A percentile compares a stretch with the other conserved stretches of the same genome.
Evolutionary conservation across 805 yeast species (phyloP).

Genomic region (Helenozyma rhizophorensis): DNA sequence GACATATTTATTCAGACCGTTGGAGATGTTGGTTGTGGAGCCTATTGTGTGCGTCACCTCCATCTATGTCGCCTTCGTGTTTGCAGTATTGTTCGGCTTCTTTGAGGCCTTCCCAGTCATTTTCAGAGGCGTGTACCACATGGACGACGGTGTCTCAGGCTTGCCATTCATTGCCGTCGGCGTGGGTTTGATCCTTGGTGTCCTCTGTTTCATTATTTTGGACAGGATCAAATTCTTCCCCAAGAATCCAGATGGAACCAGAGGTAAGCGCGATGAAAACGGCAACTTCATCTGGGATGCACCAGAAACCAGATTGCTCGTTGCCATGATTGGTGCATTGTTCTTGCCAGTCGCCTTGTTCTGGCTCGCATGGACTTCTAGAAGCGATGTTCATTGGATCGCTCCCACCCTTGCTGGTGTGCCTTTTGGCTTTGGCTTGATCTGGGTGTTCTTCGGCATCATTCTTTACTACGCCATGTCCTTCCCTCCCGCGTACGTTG

Average conservation of each 20-base stretch:
- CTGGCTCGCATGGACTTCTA: slow-evolving; percentile 81
- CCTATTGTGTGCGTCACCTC: slow-evolving; percentile 72
- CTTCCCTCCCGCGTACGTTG: slow-evolving; percentile 72
- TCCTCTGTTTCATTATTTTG: slow-evolving; percentile 43
- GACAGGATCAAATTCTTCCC: slow-evolving; percentile 51
- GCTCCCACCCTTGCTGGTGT: slow-evolving; percentile 74
- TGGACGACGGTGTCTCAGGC: slow-evolving; percentile 61
- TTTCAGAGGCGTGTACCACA: slow-evolving; percentile 58
- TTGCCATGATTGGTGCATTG: slow-evolving; percentile 65
- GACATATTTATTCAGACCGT: slow-evolving; percentile 56
- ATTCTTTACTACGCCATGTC: slow-evolving; percentile 65
- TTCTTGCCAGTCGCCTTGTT: slow-evolving; percentile 65
- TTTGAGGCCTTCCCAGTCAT: slow-evolving; percentile 77
- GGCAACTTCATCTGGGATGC: slow-evolving; percentile 52
- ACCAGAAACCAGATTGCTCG: slow-evolving; percentile 58
- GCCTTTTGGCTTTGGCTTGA: slow-evolving; percentile 71
- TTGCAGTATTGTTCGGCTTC: slow-evolving; percentile 75
- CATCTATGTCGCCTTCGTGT: slow-evolving; percentile 66
- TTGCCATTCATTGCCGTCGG: slow-evolving; percentile 71
- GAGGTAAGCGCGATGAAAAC: slow-evolving; percentile 49
- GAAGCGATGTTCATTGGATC: slow-evolving; percentile 63
- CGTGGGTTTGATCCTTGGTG: slow-evolving; percentile 58
- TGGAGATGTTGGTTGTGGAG: slow-evolving; percentile 65
- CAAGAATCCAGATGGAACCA: slow-evolving; percentile 57
- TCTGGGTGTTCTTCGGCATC: slow-evolving; percentile 66